A percentile compares a stretch with the other conserved stretches of the same genome.
Conservation (phyloP, 768 basidiomycete genomes). For the Termitomyces eurrhizus region DNA sequence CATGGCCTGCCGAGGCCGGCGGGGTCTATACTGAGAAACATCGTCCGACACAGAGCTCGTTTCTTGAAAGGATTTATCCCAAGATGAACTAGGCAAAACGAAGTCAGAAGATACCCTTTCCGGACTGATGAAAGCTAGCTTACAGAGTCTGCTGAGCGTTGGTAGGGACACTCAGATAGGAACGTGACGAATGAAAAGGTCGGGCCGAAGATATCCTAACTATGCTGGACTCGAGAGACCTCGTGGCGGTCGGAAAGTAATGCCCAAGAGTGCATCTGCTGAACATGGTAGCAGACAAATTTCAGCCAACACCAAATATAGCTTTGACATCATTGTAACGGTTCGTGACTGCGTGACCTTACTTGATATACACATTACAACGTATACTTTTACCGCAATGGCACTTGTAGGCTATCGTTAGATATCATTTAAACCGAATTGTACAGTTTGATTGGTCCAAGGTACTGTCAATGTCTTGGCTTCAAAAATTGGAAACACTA, state of each 20-base stretch:
- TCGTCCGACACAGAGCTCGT: constrained; percentile 45
- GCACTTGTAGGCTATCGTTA: no score
- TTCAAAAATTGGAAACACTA: no score
- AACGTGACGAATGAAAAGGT: background rate
- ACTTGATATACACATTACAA: no score
- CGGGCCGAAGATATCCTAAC: background rate
- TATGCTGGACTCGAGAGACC: background rate
- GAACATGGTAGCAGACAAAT: constrained; percentile 11
- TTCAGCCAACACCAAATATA: background rate
- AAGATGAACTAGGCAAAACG: background rate
- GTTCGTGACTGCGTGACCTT: no score
- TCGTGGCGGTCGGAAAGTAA: constrained; percentile 4
- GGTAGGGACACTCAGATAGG: background rate
- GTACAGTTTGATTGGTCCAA: no score
- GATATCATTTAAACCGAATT: no score
- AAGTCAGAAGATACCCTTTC: background rate
- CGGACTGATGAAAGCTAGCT: background rate
- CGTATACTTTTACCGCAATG: no score
- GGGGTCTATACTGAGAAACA: constrained; percentile 3
- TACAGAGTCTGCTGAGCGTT: background rate
- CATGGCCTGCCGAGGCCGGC: constrained; percentile 51
- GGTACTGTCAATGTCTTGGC: no score
- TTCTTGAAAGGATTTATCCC: constrained; percentile 27
- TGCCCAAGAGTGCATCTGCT: constrained; percentile 12
- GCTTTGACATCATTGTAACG: constrained; percentile 2